A percentile compares a stretch with the other conserved stretches of the same genome.
phyloP scores from a whole-genome alignment of 805 yeast genomes.

The Kodamaea laetipori region DNA sequence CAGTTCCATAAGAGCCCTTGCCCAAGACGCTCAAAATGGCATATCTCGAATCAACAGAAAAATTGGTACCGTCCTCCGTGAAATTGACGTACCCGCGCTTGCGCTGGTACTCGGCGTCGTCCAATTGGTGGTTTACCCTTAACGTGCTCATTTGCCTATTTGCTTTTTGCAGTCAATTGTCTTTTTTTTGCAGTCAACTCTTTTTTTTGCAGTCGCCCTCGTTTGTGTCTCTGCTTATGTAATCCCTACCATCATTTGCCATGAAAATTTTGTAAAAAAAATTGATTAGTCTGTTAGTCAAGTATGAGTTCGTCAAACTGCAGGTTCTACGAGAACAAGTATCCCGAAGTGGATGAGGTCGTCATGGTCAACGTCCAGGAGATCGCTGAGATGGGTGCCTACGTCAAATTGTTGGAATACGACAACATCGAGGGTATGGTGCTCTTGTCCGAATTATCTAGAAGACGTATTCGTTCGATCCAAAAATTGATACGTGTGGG shows the following conservation, averaged over 20 bases:
- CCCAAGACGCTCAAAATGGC: conserved; percentile 63
- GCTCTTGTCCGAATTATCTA: conserved; percentile 87
- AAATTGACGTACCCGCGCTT: conserved; percentile 6
- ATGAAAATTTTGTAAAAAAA: conserved; percentile 6
- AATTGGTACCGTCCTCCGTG: conserved; percentile 50
- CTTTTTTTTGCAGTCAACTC: neutral
- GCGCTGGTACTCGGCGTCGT: neutral
- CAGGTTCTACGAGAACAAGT: conserved; percentile 96
- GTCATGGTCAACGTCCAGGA: conserved; percentile 98
- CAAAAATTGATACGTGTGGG: conserved; percentile 98
- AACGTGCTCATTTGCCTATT: neutral
- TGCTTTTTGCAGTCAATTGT: conserved; percentile 7
- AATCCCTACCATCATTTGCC: conserved; percentile 1
- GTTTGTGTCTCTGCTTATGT: conserved; percentile 3
- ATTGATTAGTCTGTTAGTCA: conserved; percentile 10
- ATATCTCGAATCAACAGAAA: conserved; percentile 65
- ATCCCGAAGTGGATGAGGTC: conserved; percentile 98
- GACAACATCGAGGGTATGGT: conserved; percentile 99
- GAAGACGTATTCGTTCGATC: conserved; percentile 98
- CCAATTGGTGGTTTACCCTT: neutral
- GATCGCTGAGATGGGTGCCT: conserved; percentile 99
- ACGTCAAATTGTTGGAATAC: conserved; percentile 91
- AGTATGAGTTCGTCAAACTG: conserved; percentile 86
- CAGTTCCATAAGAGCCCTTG: conserved; percentile 85
- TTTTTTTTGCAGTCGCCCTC: neutral